phyloP scores from a whole-genome alignment of 2,329 filamentous ascomycete genomes.

The Venturia effusa region DNA sequence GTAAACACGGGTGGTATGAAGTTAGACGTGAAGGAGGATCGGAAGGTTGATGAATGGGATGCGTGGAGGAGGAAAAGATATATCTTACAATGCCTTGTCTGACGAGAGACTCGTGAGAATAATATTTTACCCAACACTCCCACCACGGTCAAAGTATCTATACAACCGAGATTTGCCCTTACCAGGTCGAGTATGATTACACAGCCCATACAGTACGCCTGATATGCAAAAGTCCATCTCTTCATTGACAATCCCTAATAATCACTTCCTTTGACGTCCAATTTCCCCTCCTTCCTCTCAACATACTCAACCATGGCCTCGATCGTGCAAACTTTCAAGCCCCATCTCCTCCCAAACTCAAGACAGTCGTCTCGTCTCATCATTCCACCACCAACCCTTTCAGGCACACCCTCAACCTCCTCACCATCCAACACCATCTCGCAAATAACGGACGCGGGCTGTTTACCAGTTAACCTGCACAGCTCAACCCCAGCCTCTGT shows the following conservation, averaged over 20 bases:
- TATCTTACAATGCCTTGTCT: background rate
- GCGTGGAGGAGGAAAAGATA: background rate
- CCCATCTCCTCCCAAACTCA: conserved; percentile 77
- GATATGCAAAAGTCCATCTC: background rate
- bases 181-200: background rate
- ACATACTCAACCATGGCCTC: conserved; percentile 75
- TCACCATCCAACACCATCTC: conserved; percentile 85
- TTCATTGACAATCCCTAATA: conserved; percentile 12
- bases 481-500: conserved; percentile 92
- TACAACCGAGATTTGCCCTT: background rate
- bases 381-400: conserved; percentile 67
- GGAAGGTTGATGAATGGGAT: background rate
- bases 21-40: no score
- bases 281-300: conserved; percentile 57
- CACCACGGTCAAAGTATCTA: background rate
- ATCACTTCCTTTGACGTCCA: conserved; percentile 16
- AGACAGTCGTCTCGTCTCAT: conserved; percentile 82
- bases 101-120: background rate
- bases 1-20: no score
- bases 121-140: background rate
- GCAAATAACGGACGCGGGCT: conserved; percentile 69
- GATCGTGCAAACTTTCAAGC: conserved; percentile 89
- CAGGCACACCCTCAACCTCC: conserved; percentile 55
- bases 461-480: conserved; percentile 72
- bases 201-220: background rate